phyloP scores from a whole-genome alignment of 2,329 filamentous ascomycete genomes.

The Chrysoporthe cubensis region DNA sequence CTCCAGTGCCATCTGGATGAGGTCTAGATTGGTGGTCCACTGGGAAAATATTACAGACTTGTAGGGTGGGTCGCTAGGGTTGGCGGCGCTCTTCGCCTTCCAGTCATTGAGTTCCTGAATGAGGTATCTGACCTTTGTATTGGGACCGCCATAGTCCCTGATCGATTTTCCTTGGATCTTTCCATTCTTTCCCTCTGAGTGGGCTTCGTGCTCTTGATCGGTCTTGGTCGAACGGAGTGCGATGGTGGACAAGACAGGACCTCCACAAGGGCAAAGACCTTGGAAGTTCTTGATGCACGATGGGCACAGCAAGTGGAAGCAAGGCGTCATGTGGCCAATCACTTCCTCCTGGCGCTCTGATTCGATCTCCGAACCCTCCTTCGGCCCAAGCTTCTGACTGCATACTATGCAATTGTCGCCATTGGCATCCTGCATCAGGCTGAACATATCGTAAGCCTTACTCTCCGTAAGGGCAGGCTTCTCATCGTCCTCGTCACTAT shows the following conservation, averaged over 20 bases:
- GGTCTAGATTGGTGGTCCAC: conserved; percentile 94
- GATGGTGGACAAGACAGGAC: conserved; percentile 42
- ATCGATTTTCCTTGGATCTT: conserved; percentile 59
- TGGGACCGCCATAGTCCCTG: conserved; percentile 79
- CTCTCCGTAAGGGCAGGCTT: conserved; percentile 64
- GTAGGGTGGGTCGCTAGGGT: conserved; percentile 71
- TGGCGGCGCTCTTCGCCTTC: conserved; percentile 62
- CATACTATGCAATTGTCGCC: conserved; percentile 75
- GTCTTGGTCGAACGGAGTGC: conserved; percentile 67
- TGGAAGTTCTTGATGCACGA: conserved; percentile 69
- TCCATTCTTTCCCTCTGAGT: conserved; percentile 58
- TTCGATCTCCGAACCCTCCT: conserved; percentile 59
- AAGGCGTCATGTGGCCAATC: conserved; percentile 81
- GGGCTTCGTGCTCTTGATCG: conserved; percentile 60
- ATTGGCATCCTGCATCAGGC: conserved; percentile 81
- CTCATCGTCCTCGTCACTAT: conserved; percentile 71
- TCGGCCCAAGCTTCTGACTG: conserved; percentile 63
- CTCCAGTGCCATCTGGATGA: conserved; percentile 82
- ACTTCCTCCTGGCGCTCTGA: conserved; percentile 65
- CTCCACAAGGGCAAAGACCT: conserved; percentile 59
- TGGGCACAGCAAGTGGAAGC: conserved; percentile 83
- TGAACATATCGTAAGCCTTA: conserved; percentile 84
- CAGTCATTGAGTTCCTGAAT: conserved; percentile 72
- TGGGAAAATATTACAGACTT: conserved; percentile 95
- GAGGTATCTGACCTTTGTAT: conserved; percentile 88